Evolutionary conservation across 2,329 filamentous ascomycete genomes (phyloP).

Genomic region (Dothiorella sarmentorum): DNA sequence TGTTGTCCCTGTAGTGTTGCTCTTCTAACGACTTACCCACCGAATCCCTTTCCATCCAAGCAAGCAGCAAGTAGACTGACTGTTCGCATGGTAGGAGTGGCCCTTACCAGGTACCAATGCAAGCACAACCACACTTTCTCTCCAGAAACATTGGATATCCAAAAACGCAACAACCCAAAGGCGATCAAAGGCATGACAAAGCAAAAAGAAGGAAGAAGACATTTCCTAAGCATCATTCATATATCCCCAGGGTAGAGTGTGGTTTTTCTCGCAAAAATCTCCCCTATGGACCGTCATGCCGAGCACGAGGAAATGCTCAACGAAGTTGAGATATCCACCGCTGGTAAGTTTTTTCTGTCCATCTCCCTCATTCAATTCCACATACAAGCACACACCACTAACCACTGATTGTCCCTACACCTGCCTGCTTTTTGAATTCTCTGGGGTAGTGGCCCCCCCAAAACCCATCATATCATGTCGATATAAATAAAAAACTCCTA

Average conservation of each 20-base stretch:
- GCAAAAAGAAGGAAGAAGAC: no score
- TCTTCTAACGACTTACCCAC: no score
- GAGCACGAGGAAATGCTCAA: not conserved
- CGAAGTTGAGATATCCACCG: not conserved
- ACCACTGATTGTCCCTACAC: not conserved
- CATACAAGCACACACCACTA: not conserved
- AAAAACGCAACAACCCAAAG: no score
- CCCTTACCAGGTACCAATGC: no score
- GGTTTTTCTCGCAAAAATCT: not conserved
- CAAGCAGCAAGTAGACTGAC: no score
- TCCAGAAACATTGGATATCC: no score
- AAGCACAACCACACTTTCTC: no score
- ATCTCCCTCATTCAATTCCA: not conserved
- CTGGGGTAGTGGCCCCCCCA: no score
- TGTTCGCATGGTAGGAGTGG: no score
- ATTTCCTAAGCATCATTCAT: constrained; percentile 3
- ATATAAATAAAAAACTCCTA: constrained; percentile 8
- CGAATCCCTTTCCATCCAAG: no score
- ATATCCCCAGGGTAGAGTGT: not conserved
- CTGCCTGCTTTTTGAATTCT: not conserved
- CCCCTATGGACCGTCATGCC: not conserved
- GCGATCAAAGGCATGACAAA: no score
- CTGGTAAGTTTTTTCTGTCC: not conserved
- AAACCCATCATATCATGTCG: not conserved
- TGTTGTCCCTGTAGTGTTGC: no score